Evolutionary conservation across 495 filamentous ascomycete genomes (phyloP), one percentile per base, ranked within the genome.

Genomic region (Trichoderma erinaceum): DNA sequence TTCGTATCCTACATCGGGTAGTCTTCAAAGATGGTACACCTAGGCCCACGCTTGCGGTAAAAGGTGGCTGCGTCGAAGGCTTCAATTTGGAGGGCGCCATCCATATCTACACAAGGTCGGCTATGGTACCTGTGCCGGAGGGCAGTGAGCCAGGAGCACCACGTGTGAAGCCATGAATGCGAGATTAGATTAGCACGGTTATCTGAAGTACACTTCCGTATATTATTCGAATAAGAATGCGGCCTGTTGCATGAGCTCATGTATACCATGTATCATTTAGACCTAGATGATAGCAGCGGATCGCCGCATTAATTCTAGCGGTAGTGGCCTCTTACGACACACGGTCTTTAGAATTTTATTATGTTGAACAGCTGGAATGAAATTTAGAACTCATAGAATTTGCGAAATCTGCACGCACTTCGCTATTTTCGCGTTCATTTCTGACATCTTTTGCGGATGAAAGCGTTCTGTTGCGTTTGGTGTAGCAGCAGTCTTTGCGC

Each of bases 101-200:
- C 63, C 80, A 81, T 68, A 81, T 82, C 41, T 82, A 71, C 23
- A 72, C 73, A 21, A 56, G 71, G 46, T 75, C 74, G 18, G 80
- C 80, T 4, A 77, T 82, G 18, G 75, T 88, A 2, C 78, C 81
- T 27, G 85, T 88, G 56, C 86, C 86, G 0, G 79, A 80, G 64
- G 83, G 83, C 1, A 64, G 61, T 64, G 61, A 64, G 11, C 27
- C 27, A n/a, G 61, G 61, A 18, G 35, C 29, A 25, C 61, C 61
- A 25, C 16, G 61, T 12, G 79, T 74, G 1, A 79, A 84, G 72
- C 76, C 78, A 46, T 46, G 43, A 38, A 7, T 35, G 32, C 6
- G 32, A 6, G 32, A 6, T 35, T 35, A 44, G 43, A n/a, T n/a
- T 6, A 44, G 15, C 41, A 44, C 2, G 7, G 41, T 2, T 11